Base-by-base conservation (phyloP, 805 yeast species). In the Yarrowia sp. region DNA sequence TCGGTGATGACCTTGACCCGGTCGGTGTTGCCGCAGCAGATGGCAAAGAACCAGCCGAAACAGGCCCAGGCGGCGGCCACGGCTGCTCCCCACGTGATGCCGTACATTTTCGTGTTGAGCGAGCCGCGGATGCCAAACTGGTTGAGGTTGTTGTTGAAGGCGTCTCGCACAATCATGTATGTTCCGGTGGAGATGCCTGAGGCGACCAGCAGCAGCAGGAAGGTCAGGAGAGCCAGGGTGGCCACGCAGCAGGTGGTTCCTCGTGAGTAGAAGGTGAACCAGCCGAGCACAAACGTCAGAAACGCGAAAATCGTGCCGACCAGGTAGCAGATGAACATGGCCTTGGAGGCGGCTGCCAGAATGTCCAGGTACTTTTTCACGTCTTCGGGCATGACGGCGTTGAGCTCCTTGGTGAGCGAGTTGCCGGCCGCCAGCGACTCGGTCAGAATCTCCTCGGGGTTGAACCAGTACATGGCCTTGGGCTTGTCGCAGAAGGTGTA, bases 181-280 rank as follows among this genome's bases (percentile, higher is more conserved):
- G 84, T 79, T 17, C 87, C 95, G 0, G 94, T 89, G 36, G 89
- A 80, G 24, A 88, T 78, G 15, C 82, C 91, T 36, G 86, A 83
- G 36, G 84, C 80, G 17, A 83, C 71, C 2, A 80, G 13, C n/a
- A 82, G 71, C 47, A 69, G 53, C 12, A 74, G n/a, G 15, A 69
- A 69, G 13, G 80, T 70, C 6, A 80, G 36, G 53, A 79, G 75
- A 13, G 85, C 81, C 14, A 84, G 70, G 14, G 89, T 53, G 56
- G 82, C 76, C 9, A 86, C 82, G 38, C 84, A 69, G 66, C 81
- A 76, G 13, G 83, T 77, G 71, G 83, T 79, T n/a, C 79, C 78
- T 65, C 82, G 77, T 72, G 82, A 83, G 76, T 81, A 75, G 80
- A 80, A 77, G 74, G 84, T 76, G 73, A 82, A 73, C 78, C 81